These are phyloP conservation scores for Aspergillus asperescens DNA, from an alignment of 495 filamentous ascomycete genomes.

Conservation along the genomic window DNA sequence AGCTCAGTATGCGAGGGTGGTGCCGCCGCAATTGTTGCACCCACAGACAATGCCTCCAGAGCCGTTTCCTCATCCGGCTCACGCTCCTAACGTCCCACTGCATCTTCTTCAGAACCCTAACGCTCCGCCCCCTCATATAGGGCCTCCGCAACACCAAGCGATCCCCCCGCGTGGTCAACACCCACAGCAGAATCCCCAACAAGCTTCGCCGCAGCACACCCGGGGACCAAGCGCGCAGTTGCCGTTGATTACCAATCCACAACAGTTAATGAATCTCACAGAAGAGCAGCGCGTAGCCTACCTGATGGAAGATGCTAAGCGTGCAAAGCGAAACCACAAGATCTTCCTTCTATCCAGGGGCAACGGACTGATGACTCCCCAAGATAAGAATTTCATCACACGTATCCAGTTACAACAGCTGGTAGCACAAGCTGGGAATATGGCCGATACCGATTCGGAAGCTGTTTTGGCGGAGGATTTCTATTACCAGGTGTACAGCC, in stretches of 20 bases:
- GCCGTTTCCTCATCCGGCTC: conserved; percentile 39
- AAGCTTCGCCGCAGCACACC: conserved; percentile 19
- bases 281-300: conserved; percentile 74
- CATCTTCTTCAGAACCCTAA: conserved; percentile 39
- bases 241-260: conserved; percentile 59
- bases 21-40: conserved; percentile 45
- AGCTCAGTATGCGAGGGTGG: conserved; percentile 45
- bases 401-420: conserved; percentile 96
- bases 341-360: conserved; percentile 89
- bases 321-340: conserved; percentile 97
- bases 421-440: conserved; percentile 81
- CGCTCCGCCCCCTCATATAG: conserved; percentile 33
- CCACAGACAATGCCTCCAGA: conserved; percentile 44
- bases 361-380: conserved; percentile 97
- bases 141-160: conserved; percentile 28
- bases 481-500: conserved; percentile 95
- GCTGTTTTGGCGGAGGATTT: conserved; percentile 85
- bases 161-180: conserved; percentile 34
- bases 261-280: conserved; percentile 71
- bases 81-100: conserved; percentile 36
- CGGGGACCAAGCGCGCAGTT: conserved; percentile 29
- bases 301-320: conserved; percentile 83
- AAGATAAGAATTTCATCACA: conserved; percentile 99
- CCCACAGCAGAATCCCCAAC: conserved; percentile 26
- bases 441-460: conserved; percentile 72